Percentiles rank a stretch among this genome's conserved stretches.
Conservation (phyloP, 768 basidiomycete species). For the Neoboletus brunneissimus region DNA sequence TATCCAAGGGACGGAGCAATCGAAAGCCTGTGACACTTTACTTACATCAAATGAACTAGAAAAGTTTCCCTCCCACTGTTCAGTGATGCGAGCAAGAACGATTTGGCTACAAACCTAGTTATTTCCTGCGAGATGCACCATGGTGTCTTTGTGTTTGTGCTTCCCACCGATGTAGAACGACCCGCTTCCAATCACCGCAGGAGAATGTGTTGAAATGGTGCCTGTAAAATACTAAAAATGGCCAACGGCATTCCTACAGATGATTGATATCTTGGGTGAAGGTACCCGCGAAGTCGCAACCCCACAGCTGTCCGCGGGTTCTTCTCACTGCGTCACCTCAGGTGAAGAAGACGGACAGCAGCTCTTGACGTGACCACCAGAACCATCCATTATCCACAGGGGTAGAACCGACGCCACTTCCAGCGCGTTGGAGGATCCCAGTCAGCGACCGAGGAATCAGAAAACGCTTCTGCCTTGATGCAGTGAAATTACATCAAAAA, state of each 20-base stretch:
- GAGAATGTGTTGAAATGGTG: not conserved
- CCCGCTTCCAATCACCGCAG: slow-evolving; percentile 19
- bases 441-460: slow-evolving; percentile 3
- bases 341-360: slow-evolving; percentile 13
- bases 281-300: slow-evolving; percentile 9
- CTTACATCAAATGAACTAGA: not conserved
- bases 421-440: slow-evolving; percentile 20
- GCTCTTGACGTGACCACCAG: slow-evolving; percentile 7
- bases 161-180: not conserved
- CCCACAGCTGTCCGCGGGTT: slow-evolving; percentile 3
- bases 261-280: slow-evolving; percentile 6
- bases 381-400: slow-evolving; percentile 10
- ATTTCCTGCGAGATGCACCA: not conserved
- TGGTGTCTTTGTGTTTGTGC: not conserved
- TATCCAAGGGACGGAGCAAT: not conserved
- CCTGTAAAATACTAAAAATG: not conserved
- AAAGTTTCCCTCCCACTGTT: slow-evolving; percentile 3
- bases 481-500: slow-evolving; percentile 37
- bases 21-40: slow-evolving; percentile 1
- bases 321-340: slow-evolving; percentile 13
- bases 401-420: slow-evolving; percentile 19
- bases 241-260: slow-evolving; percentile 3
- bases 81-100: slow-evolving; percentile 1
- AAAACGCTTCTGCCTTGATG: slow-evolving; percentile 19
- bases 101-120: slow-evolving; percentile 13